phyloP scores from a whole-genome alignment of 805 yeast genomes.

The Teunomyces pallodes region DNA sequence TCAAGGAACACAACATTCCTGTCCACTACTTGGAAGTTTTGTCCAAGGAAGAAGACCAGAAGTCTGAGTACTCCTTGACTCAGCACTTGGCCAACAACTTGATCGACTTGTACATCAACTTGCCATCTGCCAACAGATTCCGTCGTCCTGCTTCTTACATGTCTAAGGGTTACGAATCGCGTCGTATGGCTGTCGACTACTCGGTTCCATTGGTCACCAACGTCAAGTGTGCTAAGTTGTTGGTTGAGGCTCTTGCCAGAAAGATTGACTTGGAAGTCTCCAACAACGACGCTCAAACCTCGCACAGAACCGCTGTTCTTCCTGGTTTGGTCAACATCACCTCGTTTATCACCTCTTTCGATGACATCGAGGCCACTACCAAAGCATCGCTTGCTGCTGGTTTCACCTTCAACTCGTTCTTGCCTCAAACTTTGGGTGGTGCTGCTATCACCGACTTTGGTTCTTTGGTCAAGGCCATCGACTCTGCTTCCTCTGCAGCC shows the following conservation, averaged over 20 bases:
- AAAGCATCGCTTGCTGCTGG: conserved; percentile 78
- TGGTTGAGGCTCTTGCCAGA: conserved; percentile 91
- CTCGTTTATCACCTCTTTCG: conserved; percentile 70
- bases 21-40: conserved; percentile 93
- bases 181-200: conserved; percentile 99
- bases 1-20: conserved; percentile 90
- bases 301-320: conserved; percentile 74
- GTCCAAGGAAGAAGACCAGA: conserved; percentile 70
- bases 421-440: conserved; percentile 69
- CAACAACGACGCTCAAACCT: conserved; percentile 84
- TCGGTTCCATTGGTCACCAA: conserved; percentile 97
- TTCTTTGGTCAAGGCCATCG: conserved; percentile 63
- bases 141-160: conserved; percentile 98
- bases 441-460: conserved; percentile 62
- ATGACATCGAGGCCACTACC: conserved; percentile 67
- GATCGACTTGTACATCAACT: conserved; percentile 92
- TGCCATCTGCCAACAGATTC: conserved; percentile 95
- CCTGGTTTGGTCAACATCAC: conserved; percentile 88
- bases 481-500: conserved; percentile 54
- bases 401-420: conserved; percentile 78
- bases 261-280: conserved; percentile 63
- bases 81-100: conserved; percentile 95
- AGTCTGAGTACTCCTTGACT: conserved; percentile 90
- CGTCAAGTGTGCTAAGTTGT: conserved; percentile 93
- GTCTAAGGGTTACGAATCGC: conserved; percentile 95